Evolutionary conservation across 352 stramenopile species (phyloP).

Genomic region (Globisporangium cystogenes): DNA sequence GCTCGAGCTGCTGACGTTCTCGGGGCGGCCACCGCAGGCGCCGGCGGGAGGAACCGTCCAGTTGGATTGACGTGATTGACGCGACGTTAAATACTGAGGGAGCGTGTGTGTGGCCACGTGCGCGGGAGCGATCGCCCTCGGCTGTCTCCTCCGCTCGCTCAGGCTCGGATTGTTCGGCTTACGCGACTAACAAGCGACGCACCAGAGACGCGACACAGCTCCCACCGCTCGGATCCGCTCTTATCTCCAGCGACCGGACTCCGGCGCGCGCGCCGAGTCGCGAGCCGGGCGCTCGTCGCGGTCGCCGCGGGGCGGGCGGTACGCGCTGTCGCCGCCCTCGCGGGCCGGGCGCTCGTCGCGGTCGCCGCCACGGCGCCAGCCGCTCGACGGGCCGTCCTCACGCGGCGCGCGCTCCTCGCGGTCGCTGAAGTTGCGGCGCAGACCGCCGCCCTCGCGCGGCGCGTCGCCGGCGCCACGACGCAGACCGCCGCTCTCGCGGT

Average conservation of each 20-base stretch:
- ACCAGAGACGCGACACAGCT: no score
- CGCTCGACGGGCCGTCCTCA: conserved; percentile 16
- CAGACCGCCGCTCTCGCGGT: conserved; percentile 18
- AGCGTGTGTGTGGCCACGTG: not conserved
- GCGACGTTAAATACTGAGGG: not conserved
- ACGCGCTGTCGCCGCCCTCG: conserved; percentile 37
- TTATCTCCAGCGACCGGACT: conserved; percentile 70
- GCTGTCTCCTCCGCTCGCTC: not conserved
- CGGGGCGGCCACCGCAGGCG: no score
- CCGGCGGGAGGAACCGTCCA: not conserved
- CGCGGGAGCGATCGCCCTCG: not conserved
- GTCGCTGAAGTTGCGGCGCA: conserved; percentile 29
- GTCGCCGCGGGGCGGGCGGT: conserved; percentile 39
- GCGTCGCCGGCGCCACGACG: conserved; percentile 22
- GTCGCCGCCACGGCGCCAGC: conserved; percentile 24
- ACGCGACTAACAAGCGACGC: no score
- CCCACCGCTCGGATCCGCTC: not conserved
- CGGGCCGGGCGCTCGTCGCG: conserved; percentile 15
- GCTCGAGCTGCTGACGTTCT: conserved; percentile 5
- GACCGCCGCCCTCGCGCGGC: conserved; percentile 22
- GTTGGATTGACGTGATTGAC: not conserved
- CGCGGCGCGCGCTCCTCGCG: conserved; percentile 23
- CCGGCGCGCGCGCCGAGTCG: conserved; percentile 35
- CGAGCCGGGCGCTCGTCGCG: conserved; percentile 20
- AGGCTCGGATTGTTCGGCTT: not conserved